phyloP scores from a whole-genome alignment of 495 filamentous ascomycete genomes.

The Talaromyces borbonicus region DNA sequence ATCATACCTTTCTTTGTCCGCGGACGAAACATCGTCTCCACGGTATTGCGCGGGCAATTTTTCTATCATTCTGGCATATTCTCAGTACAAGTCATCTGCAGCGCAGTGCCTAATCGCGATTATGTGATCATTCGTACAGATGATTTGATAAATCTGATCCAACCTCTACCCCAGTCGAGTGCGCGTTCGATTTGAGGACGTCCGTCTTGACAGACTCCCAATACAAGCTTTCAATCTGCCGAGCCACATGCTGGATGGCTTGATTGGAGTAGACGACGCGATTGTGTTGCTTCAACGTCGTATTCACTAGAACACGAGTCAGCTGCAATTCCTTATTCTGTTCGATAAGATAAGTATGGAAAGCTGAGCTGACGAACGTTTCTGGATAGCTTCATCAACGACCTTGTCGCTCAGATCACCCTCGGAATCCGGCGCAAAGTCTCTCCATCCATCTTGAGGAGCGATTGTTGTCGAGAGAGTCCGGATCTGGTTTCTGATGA shows the following conservation, averaged over 20 bases:
- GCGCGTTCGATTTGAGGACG: conserved; percentile 27
- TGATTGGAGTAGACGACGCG: conserved; percentile 65
- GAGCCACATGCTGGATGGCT: conserved; percentile 66
- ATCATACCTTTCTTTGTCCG: conserved; percentile 18
- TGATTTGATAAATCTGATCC: conserved; percentile 39
- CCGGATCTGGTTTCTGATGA: conserved; percentile 52
- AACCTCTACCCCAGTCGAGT: conserved; percentile 28
- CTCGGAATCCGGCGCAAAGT: conserved; percentile 30
- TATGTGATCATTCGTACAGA: conserved; percentile 29
- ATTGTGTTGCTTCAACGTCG: conserved; percentile 56
- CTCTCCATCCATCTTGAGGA: conserved; percentile 48
- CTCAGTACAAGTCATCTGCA: too few relatives aligned
- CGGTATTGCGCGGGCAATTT: conserved; percentile 26
- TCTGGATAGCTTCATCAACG: conserved; percentile 46
- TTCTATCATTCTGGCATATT: conserved; percentile 35
- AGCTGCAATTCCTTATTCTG: conserved; percentile 16
- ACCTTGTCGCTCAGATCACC: conserved; percentile 41
- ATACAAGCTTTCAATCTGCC: conserved; percentile 71
- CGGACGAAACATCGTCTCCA: conserved; percentile 18
- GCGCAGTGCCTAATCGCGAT: too few relatives aligned
- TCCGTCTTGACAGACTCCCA: conserved; percentile 41
- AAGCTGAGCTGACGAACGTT: conserved; percentile 23
- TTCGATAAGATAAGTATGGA: too few relatives aligned
- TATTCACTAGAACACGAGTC: conserved; percentile 43
- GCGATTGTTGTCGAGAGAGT: conserved; percentile 47